Evolutionary conservation across 345 rosid genomes (phyloP), one percentile per base, ranked within the genome.

Genomic region (Arabidopsis arenosa): DNA sequence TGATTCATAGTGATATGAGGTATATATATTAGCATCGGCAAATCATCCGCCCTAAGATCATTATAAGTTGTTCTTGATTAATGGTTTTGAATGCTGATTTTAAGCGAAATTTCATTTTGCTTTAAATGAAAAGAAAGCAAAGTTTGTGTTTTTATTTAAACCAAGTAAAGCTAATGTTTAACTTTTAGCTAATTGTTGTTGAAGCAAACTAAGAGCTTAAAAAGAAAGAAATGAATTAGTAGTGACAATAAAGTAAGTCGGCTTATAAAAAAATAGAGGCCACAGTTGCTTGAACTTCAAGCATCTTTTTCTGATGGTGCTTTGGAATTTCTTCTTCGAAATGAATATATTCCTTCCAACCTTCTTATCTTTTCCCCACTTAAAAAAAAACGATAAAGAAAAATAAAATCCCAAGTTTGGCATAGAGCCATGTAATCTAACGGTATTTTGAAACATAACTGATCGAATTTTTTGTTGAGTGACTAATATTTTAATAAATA

Each of bases 261-360:
- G 86, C 80, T 87, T 85, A 83, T 5, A 70, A 70, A 70, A 74
- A 73, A 77, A 70, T 54, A 39, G 80, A 64, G 86, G 88, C 77
- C 80, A 84, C 70, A 86, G 83, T 89, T 83, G 97, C 98, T 93
- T 91, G 87, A 88, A 70, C 77, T 85, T 85, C 87, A 91, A 91
- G 93, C 93, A 87, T 91, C 98, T 87, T 87, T 84, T 86, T 86
- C 75, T 12, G 61, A 80, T 77, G 61, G 56, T 80, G 87, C 86
- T 82, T 68, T 66, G 58, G 77, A 86, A 86, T 85, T 86, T 87
- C 87, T 93, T 83, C 91, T 75, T 66, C 54, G 30, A 77, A 82
- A 83, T 85, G 93, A 93, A 91, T 85, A 91, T 91, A 87, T 91
- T 92, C 96, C 80, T 77, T 75, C 55, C 73, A 75, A 78, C 77